Conservation (phyloP, 129 eudicot genomes). For the Ambrosia artemisiifolia region DNA sequence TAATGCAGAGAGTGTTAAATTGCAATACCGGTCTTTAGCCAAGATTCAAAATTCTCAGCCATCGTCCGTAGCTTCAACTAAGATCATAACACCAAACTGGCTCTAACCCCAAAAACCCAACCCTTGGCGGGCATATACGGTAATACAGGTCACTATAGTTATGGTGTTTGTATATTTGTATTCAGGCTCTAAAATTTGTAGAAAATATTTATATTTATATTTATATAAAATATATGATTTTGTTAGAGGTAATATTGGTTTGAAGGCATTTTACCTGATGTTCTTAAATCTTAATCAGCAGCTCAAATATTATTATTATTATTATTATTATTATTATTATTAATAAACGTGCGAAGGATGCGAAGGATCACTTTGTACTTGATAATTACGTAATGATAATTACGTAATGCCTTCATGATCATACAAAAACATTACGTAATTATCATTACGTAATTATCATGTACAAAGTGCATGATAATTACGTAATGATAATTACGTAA, state of each 20-base stretch:
- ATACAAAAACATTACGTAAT: too few species aligned
- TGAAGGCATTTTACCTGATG: neutral
- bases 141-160: neutral
- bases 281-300: neutral
- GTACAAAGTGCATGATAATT: too few species aligned
- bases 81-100: constrained; percentile 49
- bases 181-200: neutral
- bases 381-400: too few species aligned
- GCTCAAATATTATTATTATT: neutral
- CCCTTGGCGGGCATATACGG: constrained; percentile 7
- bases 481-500: too few species aligned
- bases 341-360: too few species aligned
- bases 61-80: constrained; percentile 36
- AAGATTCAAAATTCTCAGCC: constrained; percentile 50
- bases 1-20: constrained; percentile 89
- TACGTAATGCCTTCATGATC: too few species aligned
- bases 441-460: too few species aligned
- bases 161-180: neutral
- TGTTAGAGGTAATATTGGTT: neutral
- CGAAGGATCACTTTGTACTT: too few species aligned
- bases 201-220: neutral
- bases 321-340: too few species aligned
- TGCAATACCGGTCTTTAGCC: constrained; percentile 90
- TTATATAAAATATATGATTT: constrained; percentile 3
- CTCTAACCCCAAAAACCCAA: constrained; percentile 19